These are phyloP conservation scores for Malassezia dermatis DNA, from an alignment of 1,284 basidiomycete genomes.

Conservation along the genomic window DNA sequence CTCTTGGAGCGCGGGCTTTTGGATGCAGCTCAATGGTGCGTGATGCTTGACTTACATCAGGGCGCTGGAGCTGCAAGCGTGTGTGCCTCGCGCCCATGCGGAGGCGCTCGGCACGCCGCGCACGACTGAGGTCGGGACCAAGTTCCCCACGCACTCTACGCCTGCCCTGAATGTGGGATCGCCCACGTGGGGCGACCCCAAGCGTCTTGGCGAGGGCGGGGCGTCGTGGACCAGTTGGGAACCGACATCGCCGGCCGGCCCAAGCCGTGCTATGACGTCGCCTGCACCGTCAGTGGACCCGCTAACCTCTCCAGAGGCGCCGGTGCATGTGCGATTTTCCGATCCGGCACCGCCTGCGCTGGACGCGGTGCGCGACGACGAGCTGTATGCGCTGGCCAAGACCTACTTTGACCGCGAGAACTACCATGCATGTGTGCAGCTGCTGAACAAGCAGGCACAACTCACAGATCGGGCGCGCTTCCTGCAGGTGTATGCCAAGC, in stretches of 20 bases:
- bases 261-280: not conserved
- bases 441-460: constrained; percentile 20
- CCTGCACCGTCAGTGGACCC: not conserved
- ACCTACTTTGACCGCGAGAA: constrained; percentile 69
- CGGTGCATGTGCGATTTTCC: constrained; percentile 4
- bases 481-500: constrained; percentile 68
- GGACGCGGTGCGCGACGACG: constrained; percentile 11
- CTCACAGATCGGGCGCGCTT: constrained; percentile 58
- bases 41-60: constrained; percentile 1
- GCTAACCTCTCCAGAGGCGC: not conserved
- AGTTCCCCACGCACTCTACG: constrained; percentile 38
- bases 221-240: constrained; percentile 22
- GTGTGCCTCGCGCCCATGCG: constrained; percentile 15
- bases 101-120: not conserved
- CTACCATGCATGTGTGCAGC: constrained; percentile 61
- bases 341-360: not conserved
- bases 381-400: constrained; percentile 59
- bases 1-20: constrained; percentile 11
- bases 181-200: constrained; percentile 2
- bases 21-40: constrained; percentile 16
- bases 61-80: constrained; percentile 33
- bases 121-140: not conserved
- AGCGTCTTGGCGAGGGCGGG: not conserved
- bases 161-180: constrained; percentile 27
- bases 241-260: not conserved